Conservation (phyloP, 345 rosid genomes). For the Aquilaria yunnanensis region DNA sequence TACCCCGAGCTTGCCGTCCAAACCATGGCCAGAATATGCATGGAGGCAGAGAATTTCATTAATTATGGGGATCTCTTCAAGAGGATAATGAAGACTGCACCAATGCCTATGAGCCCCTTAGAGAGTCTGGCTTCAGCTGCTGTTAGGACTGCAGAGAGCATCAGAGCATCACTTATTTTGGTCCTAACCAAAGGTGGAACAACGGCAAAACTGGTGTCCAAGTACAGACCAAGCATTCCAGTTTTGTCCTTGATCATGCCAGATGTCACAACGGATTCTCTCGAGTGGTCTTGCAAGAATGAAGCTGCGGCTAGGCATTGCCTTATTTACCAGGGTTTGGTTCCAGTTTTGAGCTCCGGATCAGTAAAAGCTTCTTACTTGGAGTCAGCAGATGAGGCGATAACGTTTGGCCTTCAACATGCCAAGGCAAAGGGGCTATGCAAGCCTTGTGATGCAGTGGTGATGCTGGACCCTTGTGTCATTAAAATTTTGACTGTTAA, state of each 20-base stretch:
- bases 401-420: constrained; percentile 31
- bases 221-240: constrained; percentile 56
- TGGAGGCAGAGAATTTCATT: constrained; percentile 54
- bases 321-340: constrained; percentile 47
- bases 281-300: constrained; percentile 42
- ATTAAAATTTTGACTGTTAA: constrained; percentile 44
- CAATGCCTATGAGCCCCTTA: constrained; percentile 47
- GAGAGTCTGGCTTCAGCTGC: constrained; percentile 61
- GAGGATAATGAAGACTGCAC: constrained; percentile 33
- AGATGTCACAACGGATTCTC: constrained; percentile 39
- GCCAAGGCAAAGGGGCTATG: constrained; percentile 45
- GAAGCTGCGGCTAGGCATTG: constrained; percentile 53
- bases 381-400: constrained; percentile 53
- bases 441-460: constrained; percentile 42
- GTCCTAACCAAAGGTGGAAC: constrained; percentile 54
- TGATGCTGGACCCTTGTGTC: constrained; percentile 51
- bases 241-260: constrained; percentile 48
- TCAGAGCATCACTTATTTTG: constrained; percentile 41
- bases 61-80: constrained; percentile 43
- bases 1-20: constrained; percentile 53
- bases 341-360: constrained; percentile 46
- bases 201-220: constrained; percentile 54
- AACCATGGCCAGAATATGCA: constrained; percentile 62
- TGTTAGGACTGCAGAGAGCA: constrained; percentile 37
- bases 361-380: constrained; percentile 35